Percentiles rank a stretch among this genome's conserved stretches.
Conservation (phyloP, 768 basidiomycete species). For the Hypholoma sublateritium region DNA sequence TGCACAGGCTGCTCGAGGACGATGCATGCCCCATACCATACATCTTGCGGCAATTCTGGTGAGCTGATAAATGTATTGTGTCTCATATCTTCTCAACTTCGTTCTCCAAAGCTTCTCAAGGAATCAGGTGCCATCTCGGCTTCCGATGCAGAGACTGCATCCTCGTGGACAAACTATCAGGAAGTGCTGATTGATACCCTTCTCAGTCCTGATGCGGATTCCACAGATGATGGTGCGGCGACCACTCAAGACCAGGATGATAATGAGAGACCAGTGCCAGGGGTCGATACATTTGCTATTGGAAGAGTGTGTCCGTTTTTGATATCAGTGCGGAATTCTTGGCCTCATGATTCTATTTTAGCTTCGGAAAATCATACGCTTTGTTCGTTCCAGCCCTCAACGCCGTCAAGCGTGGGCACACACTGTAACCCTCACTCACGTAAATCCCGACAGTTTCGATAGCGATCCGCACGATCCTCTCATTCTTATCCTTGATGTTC, state of each 20-base stretch:
- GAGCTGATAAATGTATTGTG: constrained; percentile 18
- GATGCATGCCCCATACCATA: constrained; percentile 38
- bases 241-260: neutral
- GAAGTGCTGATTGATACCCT: neutral
- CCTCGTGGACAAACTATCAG: neutral
- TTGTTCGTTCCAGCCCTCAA: constrained; percentile 21
- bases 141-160: neutral
- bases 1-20: constrained; percentile 21
- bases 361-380: constrained; percentile 23
- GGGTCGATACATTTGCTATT: neutral
- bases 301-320: neutral
- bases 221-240: no score
- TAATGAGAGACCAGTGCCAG: neutral
- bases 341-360: constrained; percentile 2
- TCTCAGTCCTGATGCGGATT: neutral
- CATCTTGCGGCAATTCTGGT: constrained; percentile 34
- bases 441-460: neutral
- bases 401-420: constrained; percentile 13
- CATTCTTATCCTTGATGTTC: constrained; percentile 32
- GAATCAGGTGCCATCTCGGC: constrained; percentile 8
- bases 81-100: neutral
- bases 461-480: neutral
- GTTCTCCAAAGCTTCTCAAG: constrained; percentile 9
- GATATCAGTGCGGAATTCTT: neutral
- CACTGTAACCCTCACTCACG: constrained; percentile 2